A percentile compares a stretch with the other conserved stretches of the same genome.
phyloP scores from a whole-genome alignment of 306 rosid genomes.

The Prunus davidiana region DNA sequence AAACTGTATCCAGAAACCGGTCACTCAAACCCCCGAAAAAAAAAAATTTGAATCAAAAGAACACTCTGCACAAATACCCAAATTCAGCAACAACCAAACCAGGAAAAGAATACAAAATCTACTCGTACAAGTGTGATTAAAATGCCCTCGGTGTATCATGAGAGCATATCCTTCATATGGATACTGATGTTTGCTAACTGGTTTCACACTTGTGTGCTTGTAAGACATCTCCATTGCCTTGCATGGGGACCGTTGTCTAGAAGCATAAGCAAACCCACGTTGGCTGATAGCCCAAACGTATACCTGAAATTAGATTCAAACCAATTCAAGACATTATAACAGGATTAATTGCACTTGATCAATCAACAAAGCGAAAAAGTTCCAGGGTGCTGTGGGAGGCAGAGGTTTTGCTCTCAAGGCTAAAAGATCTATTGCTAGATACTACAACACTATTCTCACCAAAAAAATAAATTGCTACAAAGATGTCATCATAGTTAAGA shows the following conservation, averaged over 20 bases:
- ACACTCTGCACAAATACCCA: slow-evolving; percentile 47
- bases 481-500: not conserved
- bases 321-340: slow-evolving; percentile 5
- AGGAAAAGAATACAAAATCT: slow-evolving; percentile 12
- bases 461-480: not conserved
- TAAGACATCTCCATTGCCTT: slow-evolving; percentile 76
- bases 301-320: slow-evolving; percentile 48
- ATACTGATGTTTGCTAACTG: slow-evolving; percentile 26
- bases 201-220: slow-evolving; percentile 63
- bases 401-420: not conserved
- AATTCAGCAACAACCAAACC: slow-evolving; percentile 42
- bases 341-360: not conserved
- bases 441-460: not conserved
- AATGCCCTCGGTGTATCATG: slow-evolving; percentile 25
- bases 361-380: not conserved
- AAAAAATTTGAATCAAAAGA: slow-evolving; percentile 33
- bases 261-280: slow-evolving; percentile 73
- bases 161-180: slow-evolving; percentile 22
- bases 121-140: slow-evolving; percentile 19
- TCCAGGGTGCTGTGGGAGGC: not conserved
- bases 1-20: slow-evolving; percentile 35
- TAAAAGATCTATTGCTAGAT: not conserved
- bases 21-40: slow-evolving; percentile 37
- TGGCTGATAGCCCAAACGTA: slow-evolving; percentile 56
- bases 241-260: slow-evolving; percentile 55